Percentiles rank a stretch among this genome's conserved stretches.
phyloP scores from a whole-genome alignment of 176 grass and related monocot genomes.

The Cenchrus fungigraminus region DNA sequence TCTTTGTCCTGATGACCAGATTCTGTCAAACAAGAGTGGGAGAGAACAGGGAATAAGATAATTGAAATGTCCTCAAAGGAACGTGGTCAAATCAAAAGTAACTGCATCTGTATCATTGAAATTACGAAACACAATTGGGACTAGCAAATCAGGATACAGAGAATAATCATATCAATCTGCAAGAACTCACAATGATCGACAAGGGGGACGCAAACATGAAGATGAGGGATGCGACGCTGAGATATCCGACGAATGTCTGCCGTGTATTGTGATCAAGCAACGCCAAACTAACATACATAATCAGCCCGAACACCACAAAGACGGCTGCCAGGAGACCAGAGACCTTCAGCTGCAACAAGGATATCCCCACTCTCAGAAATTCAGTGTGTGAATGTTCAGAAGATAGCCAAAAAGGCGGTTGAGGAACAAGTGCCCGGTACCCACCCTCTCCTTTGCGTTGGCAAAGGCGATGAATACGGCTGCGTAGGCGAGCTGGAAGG shows the following conservation, averaged over 20 bases:
- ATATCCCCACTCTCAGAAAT: background rate
- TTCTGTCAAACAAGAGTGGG: conserved; percentile 46
- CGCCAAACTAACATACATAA: conserved; percentile 65
- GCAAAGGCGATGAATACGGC: conserved; percentile 69
- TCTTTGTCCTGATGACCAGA: conserved; percentile 85
- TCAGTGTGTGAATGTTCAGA: background rate
- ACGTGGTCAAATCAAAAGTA: background rate
- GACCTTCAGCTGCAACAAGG: conserved; percentile 70
- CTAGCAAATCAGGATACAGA: background rate
- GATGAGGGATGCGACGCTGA: conserved; percentile 88
- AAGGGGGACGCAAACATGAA: conserved; percentile 97
- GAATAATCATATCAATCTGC: background rate
- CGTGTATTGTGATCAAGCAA: conserved; percentile 68
- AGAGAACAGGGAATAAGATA: background rate
- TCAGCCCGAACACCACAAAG: conserved; percentile 53
- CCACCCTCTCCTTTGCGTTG: conserved; percentile 63
- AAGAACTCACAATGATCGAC: conserved; percentile 74
- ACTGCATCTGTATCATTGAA: background rate
- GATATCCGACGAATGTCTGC: conserved; percentile 73
- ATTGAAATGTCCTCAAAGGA: background rate
- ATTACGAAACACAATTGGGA: background rate
- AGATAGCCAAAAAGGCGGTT: background rate
- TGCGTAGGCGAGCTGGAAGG: conserved; percentile 84
- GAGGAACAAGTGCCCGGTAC: background rate
- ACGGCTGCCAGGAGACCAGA: conserved; percentile 56